These are phyloP conservation scores for Boletales sp. DNA, from an alignment of 768 basidiomycete species.

Conservation along the genomic window DNA sequence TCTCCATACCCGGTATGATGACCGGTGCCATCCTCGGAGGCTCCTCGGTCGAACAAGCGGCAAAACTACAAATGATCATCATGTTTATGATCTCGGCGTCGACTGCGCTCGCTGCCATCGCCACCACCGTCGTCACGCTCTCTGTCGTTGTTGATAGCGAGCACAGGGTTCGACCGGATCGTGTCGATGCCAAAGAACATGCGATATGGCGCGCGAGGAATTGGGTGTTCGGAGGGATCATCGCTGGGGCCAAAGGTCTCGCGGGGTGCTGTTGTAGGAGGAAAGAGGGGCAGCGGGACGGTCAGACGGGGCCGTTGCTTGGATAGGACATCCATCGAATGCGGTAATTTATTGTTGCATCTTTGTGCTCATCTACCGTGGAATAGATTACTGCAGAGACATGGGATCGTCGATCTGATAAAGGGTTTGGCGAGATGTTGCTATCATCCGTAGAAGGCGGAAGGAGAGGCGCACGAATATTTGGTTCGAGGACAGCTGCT, in stretches of 20 bases:
- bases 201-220: conserved; percentile 34
- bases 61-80: conserved; percentile 86
- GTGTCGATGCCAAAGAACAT: conserved; percentile 44
- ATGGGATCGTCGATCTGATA: too few relatives aligned
- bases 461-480: too few relatives aligned
- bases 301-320: conserved; percentile 6
- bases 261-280: conserved; percentile 10
- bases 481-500: too few relatives aligned
- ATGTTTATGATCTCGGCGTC: conserved; percentile 90
- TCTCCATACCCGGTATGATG: conserved; percentile 89
- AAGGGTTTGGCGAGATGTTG: too few relatives aligned
- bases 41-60: conserved; percentile 79
- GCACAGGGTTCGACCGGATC: conserved; percentile 59
- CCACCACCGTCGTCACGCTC: conserved; percentile 59
- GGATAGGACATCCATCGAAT: conserved; percentile 6
- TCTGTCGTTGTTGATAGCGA: conserved; percentile 63
- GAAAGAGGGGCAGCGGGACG: neutral
- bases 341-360: conserved; percentile 5
- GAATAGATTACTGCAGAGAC: too few relatives aligned
- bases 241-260: conserved; percentile 4
- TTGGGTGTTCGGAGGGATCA: conserved; percentile 22
- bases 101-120: conserved; percentile 66
- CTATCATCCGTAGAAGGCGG: too few relatives aligned
- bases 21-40: conserved; percentile 89
- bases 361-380: neutral